Evolutionary conservation across 768 basidiomycete species (phyloP).

Genomic region (Boletus huronensis): DNA sequence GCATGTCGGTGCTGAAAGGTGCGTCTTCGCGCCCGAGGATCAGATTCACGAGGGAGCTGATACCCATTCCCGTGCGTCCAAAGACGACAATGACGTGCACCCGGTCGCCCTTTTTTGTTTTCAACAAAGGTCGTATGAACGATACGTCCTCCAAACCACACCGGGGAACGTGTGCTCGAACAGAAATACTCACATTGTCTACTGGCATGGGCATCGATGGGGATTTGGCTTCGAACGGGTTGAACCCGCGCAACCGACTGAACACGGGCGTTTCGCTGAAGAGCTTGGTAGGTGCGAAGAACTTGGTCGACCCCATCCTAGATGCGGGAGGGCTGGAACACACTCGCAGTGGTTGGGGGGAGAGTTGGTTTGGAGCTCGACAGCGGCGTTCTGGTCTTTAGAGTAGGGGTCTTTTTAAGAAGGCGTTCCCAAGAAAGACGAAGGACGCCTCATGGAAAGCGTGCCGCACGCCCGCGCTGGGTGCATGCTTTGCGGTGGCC

Average conservation of each 20-base stretch:
- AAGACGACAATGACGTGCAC: conserved; percentile 33
- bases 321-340: background rate
- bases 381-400: conserved; percentile 18
- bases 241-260: conserved; percentile 23
- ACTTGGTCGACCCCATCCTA: conserved; percentile 25
- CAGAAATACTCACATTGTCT: conserved; percentile 22
- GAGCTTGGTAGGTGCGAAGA: conserved; percentile 17
- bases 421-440: conserved; percentile 14
- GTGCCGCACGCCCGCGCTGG: conserved; percentile 27
- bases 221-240: conserved; percentile 23
- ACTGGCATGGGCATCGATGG: conserved; percentile 29
- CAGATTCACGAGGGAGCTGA: conserved; percentile 32
- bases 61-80: conserved; percentile 32
- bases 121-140: background rate
- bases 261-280: conserved; percentile 24
- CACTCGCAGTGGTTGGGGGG: conserved; percentile 18
- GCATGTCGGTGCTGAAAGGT: conserved; percentile 32
- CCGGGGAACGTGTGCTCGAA: background rate
- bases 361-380: conserved; percentile 15
- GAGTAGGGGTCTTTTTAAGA: conserved; percentile 21
- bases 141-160: background rate
- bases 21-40: conserved; percentile 33
- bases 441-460: conserved; percentile 29
- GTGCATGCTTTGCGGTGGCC: conserved; percentile 17
- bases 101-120: conserved; percentile 27